Base-by-base conservation (phyloP, 192 early-diverging fungal species). In the Backusella sp. region DNA sequence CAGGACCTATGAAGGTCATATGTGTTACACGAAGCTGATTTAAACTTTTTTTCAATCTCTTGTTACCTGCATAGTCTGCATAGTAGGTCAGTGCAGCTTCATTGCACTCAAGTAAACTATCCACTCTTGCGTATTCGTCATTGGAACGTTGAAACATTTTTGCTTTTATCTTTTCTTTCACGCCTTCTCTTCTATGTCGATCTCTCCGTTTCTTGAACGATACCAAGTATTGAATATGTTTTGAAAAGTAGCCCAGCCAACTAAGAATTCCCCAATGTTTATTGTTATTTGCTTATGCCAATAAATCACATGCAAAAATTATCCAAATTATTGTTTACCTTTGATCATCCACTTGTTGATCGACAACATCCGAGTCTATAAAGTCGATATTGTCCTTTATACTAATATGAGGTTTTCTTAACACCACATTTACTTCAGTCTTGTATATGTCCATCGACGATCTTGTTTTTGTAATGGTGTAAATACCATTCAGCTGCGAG, bases 121-220 rank as follows among this genome's bases (percentile, higher is more conserved):
- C 80, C 2, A 92, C 87, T 76, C 85, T 88, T 2, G 91, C 94
- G 76, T 95, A 95, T 42, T 95, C 91, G 7, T 81, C 69, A 26
- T 74, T 76, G 17, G 73, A 74, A 3, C 12, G 23, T 62, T 8
- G 67, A 67, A 19, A 26, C 70, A 30, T 23, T 67, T 68, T 52
- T 53, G 36, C 15, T 17, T 71, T 28, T 15, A 26, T 6, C 15
- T 46, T 66, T 39, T 17, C 17, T n/a, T 36, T 53, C 15, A 39
- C 67, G 1, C 52, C 56, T 70, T 46, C 68, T 62, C 32, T 34
- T 78, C 71, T 72, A 28, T 34, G 19, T 3, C 21, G 37, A 36
- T 71, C 73, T 21, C 73, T 46, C 56, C 23, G 17, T 44, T 62
- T 46, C 19, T 41, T 35, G 26, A 39, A 49, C 14, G 74, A 37